Base-by-base conservation (phyloP, 768 basidiomycete genomes). In the Lactarius vividus region DNA sequence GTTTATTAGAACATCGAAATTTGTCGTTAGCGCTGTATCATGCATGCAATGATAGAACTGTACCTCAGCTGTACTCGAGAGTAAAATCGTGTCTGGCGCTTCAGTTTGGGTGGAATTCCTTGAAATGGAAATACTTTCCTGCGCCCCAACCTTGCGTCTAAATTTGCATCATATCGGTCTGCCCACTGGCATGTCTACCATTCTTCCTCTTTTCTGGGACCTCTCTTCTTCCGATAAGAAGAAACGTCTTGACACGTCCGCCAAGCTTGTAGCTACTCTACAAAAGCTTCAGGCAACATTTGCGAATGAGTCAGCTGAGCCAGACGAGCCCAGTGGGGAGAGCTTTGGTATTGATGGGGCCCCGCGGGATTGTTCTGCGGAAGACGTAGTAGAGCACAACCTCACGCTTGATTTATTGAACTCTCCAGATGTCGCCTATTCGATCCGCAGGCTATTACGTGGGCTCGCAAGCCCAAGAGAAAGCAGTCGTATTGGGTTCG, bases 141-240 rank as follows among this genome's bases (percentile, higher is more conserved):
- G 26, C 63, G 49, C 40, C 28, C 3, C 20, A 31, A 9, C 13
- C 0, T 6, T 7, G 26, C 23, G 15, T 42, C 46, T 13, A 59
- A 42, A 54, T 44, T 59, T 55, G 28, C 42, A 39, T 49, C 23
- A 57, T 18, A 49, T 37, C 31, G 37, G 57, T 40, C 26, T 39
- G n/a, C 42, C 40, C 28, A 15, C 60, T 49, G 53, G 62, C 55
- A 92, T 94, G 86, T 85, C 90, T 42, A 94, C 94, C 58, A 96
- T 94, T 39, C 85, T 98, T 62, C 91, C 93, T 16, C 83, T 97
- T 39, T 98, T 95, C 83, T 97, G 95, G 95, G 82, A 94, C 75
- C 81, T 98, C 61, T 96, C 95, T 18, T 92, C 91, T 2, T 79
- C 85, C 1, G 85, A 84, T 23, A 92, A 87, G 78, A 86, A 88